Evolutionary conservation across 2,329 filamentous ascomycete species (phyloP), one percentile per base, ranked within the genome.

Genomic region (Epichloe hybrida): DNA sequence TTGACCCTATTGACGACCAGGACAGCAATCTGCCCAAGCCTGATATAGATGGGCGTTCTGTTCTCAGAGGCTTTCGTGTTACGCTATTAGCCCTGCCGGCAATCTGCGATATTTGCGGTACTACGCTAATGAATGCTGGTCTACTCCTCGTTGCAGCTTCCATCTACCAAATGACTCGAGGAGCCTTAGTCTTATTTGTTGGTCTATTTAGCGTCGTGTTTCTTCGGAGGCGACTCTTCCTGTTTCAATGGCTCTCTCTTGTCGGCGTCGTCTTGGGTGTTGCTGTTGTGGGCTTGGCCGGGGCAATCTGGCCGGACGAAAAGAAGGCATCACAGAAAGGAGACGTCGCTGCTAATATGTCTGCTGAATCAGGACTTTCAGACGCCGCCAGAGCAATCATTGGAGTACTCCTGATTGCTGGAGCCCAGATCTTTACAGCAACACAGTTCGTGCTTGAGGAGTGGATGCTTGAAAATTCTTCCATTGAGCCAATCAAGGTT

Each of bases 141-240:
- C 75, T 98, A 57, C 76, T 97, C 46, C 90, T 97, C 64, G 90
- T 97, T 23, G 93, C 88, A 12, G 88, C 93, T 1, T 94, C 88
- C 54, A 96, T 98, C 62, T 98, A 96, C 69, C 93, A 98, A 70
- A 98, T 98, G 93, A 97, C 91, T 1, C 77, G 93, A 53, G 93
- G 93, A 8, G 93, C 93, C 0, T 75, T 98, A 41, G 91, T 98
- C 3, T 76, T 98, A 6, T 98, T 98, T 60, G 93, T 98, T 20
- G 93, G 93, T 0, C 72, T 97, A 0, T 96, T 98, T 70, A 95
- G 89, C 62, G 90, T 98, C 31, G 61, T 95, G 12, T 97, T 98
- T 66, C 73, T 98, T 52, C 83, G 81, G 60, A 80, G 88, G 46
- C 84, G 80, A 58, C 75, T 98, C 36, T 79, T 82, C 54, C 64